Evolutionary conservation across 1,139 yeast species (phyloP).

Genomic region (Tardiomyces depauwii): DNA sequence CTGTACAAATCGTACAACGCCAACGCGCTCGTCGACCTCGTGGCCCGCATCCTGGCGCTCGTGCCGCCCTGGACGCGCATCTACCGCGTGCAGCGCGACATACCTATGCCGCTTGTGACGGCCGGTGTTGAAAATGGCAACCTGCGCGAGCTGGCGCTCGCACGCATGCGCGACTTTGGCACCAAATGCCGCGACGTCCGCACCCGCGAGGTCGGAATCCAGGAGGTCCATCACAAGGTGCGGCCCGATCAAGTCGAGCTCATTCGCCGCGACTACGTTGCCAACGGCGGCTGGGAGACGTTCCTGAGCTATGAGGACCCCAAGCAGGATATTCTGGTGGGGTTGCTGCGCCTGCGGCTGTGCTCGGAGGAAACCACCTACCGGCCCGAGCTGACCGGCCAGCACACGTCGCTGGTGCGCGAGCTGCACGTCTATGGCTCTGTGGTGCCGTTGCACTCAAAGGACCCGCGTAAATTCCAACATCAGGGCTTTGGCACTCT

Average conservation of each 20-base stretch:
- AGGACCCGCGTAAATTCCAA: slow-evolving; percentile 96
- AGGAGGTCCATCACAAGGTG: slow-evolving; percentile 94
- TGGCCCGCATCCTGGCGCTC: slow-evolving; percentile 86
- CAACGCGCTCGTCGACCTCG: slow-evolving; percentile 84
- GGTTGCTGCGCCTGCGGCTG: slow-evolving; percentile 75
- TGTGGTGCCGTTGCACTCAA: slow-evolving; percentile 92
- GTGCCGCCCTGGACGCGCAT: slow-evolving; percentile 99
- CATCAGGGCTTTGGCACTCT: slow-evolving; percentile 98
- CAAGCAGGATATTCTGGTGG: slow-evolving; percentile 88
- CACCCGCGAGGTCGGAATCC: slow-evolving; percentile 97
- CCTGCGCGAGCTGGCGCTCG: slow-evolving; percentile 85
- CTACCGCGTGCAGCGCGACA: slow-evolving; percentile 96
- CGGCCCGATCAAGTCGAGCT: slow-evolving; percentile 96
- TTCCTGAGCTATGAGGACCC: slow-evolving; percentile 95
- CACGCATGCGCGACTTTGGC: slow-evolving; percentile 97
- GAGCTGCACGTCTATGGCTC: slow-evolving; percentile 97
- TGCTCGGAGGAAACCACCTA: slow-evolving; percentile 85
- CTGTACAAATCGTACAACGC: slow-evolving; percentile 91
- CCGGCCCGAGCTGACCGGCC: slow-evolving; percentile 74
- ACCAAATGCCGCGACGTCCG: slow-evolving; percentile 95
- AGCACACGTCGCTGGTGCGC: slow-evolving; percentile 86
- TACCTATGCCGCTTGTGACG: slow-evolving; percentile 97
- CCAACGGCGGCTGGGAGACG: slow-evolving; percentile 98
- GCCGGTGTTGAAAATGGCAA: slow-evolving; percentile 99
- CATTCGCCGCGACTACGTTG: slow-evolving; percentile 90